Percentiles rank a stretch among this genome's conserved stretches.
Conservation (phyloP, 1,139 yeast genomes). For the Taphrina communis region DNA sequence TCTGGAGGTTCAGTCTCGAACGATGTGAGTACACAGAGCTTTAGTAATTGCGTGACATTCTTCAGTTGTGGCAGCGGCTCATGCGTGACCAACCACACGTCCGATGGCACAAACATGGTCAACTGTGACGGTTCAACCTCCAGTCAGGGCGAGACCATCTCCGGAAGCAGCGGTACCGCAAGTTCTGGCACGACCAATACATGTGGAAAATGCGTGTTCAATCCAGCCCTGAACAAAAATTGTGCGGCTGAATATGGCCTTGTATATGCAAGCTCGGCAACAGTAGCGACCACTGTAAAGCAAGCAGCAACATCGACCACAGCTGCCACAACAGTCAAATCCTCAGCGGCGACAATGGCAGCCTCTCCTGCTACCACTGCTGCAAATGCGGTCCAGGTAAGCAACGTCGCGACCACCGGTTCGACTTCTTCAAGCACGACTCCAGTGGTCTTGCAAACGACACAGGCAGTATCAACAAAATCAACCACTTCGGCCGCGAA, state of each 20-base stretch:
- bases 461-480: neutral
- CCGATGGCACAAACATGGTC: slow-evolving; percentile 11
- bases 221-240: slow-evolving; percentile 1
- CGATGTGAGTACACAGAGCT: slow-evolving; percentile 5
- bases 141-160: slow-evolving; percentile 5
- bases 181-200: slow-evolving; percentile 7
- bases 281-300: neutral
- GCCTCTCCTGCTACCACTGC: neutral
- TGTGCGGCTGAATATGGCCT: slow-evolving; percentile 8
- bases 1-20: slow-evolving; percentile 3
- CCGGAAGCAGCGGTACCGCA: slow-evolving; percentile 7
- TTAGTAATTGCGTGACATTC: slow-evolving; percentile 1
- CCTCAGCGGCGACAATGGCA: neutral
- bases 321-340: neutral
- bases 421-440: neutral
- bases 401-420: neutral
- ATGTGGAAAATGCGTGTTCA: slow-evolving; percentile 2
- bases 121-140: slow-evolving; percentile 6
- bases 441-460: neutral
- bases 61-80: slow-evolving; percentile 2
- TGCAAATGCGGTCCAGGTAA: neutral
- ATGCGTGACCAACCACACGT: slow-evolving; percentile 7
- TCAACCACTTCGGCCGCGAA: neutral
- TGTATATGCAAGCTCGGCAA: slow-evolving; percentile 1
- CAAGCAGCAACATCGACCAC: neutral